Evolutionary conservation across 1,139 yeast genomes (phyloP).

Genomic region (Diutina rugosa): DNA sequence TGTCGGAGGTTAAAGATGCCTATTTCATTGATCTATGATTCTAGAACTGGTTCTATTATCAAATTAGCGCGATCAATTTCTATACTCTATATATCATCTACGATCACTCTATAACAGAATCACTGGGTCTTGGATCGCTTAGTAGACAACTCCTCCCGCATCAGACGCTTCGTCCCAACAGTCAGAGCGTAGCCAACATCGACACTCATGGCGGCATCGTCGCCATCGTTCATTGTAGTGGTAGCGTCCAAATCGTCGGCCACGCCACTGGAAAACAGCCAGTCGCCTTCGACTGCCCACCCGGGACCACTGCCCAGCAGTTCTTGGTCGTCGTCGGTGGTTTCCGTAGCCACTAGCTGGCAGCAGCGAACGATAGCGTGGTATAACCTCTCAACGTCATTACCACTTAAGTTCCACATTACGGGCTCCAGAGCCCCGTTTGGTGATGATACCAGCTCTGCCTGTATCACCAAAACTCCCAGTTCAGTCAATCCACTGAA

Average conservation of each 20-base stretch:
- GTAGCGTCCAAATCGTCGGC: conserved; percentile 18
- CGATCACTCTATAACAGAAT: neutral
- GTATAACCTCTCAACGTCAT: conserved; percentile 11
- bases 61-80: neutral
- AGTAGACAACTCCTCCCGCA: neutral
- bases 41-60: neutral
- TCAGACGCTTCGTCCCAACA: conserved; percentile 14
- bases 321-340: conserved; percentile 7
- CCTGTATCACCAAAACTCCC: conserved; percentile 12
- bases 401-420: neutral
- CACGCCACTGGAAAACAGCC: conserved; percentile 15
- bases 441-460: conserved; percentile 11
- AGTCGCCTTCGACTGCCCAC: conserved; percentile 4
- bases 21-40: conserved; percentile 27
- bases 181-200: conserved; percentile 27
- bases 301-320: conserved; percentile 14
- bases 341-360: conserved; percentile 16
- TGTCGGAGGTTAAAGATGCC: conserved; percentile 28
- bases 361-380: conserved; percentile 27
- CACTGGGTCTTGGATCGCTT: neutral
- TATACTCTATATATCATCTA: too few species aligned
- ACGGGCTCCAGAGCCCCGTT: neutral
- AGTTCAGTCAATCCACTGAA: conserved; percentile 23
- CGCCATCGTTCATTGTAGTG: conserved; percentile 4
- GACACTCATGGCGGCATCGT: conserved; percentile 32